Evolutionary conservation across 345 rosid genomes (phyloP).

Genomic region (Citrus sinensis): DNA sequence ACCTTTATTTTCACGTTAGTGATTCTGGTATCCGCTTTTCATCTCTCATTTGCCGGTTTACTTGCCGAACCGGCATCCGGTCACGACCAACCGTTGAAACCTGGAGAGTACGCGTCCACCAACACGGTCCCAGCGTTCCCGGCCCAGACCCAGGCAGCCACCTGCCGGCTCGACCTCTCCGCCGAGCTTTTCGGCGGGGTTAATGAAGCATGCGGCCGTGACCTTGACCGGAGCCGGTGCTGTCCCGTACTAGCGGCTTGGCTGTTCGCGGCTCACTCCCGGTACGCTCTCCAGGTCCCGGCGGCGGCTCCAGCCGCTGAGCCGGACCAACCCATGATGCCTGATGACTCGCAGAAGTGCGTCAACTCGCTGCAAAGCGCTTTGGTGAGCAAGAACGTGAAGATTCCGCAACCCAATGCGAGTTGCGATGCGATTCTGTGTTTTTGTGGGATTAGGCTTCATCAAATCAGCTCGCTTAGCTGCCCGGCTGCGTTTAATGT

Average conservation of each 20-base stretch:
- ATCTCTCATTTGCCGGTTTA: slow-evolving; percentile 38
- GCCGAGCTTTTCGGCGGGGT: slow-evolving; percentile 98
- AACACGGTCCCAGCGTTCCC: slow-evolving; percentile 93
- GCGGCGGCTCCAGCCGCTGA: slow-evolving; percentile 50
- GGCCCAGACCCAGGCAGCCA: slow-evolving; percentile 56
- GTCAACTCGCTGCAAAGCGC: slow-evolving; percentile 86
- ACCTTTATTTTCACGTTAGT: slow-evolving; percentile 18
- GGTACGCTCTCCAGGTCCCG: slow-evolving; percentile 73
- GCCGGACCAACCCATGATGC: slow-evolving; percentile 79
- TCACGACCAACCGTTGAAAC: slow-evolving; percentile 38
- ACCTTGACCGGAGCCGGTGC: slow-evolving; percentile 90
- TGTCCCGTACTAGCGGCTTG: slow-evolving; percentile 96
- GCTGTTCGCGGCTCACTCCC: slow-evolving; percentile 96
- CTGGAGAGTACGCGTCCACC: slow-evolving; percentile 32
- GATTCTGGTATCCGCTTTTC: slow-evolving; percentile 10
- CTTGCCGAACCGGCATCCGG: slow-evolving; percentile 55
- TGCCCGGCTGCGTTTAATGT: slow-evolving; percentile 95
- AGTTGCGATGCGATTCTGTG: slow-evolving; percentile 87
- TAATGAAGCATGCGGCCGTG: slow-evolving; percentile 73
- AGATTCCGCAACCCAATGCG: slow-evolving; percentile 76
- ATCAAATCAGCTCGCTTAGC: slow-evolving; percentile 88
- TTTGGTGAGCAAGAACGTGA: slow-evolving; percentile 67
- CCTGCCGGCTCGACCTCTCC: slow-evolving; percentile 85
- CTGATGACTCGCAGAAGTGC: slow-evolving; percentile 95
- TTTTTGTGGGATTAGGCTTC: slow-evolving; percentile 94